These are phyloP conservation scores for Acacia crassicarpa DNA, from an alignment of 306 rosid species.

Conservation along the genomic window DNA sequence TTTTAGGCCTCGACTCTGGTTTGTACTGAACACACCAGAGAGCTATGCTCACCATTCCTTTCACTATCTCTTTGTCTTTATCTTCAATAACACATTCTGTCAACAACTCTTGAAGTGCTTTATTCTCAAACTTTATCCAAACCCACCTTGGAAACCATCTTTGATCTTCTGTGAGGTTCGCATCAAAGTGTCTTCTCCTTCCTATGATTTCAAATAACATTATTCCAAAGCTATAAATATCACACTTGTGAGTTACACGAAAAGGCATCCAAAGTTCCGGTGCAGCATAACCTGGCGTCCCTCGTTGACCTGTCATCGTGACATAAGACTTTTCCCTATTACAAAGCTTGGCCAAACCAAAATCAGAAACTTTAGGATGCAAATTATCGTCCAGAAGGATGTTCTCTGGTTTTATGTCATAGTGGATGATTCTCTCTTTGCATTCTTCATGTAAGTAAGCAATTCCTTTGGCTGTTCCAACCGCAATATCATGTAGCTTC, in stretches of 20 bases:
- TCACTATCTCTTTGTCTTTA: neutral
- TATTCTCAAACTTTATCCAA: neutral
- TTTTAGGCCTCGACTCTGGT: neutral
- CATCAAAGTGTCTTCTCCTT: neutral
- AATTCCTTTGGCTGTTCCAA: conserved; percentile 51
- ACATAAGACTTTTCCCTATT: neutral
- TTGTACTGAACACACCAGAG: neutral
- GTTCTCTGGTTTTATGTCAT: conserved; percentile 59
- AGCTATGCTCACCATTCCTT: neutral
- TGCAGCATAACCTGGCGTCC: neutral
- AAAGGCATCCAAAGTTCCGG: neutral
- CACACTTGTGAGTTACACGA: neutral
- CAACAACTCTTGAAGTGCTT: neutral
- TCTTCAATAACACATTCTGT: neutral
- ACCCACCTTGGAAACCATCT: neutral
- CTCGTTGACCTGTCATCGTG: neutral
- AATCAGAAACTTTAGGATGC: neutral
- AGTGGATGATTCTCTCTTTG: conserved; percentile 51
- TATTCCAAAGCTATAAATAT: neutral
- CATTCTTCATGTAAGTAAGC: conserved; percentile 54
- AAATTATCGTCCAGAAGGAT: conserved; percentile 6
- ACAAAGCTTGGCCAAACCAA: neutral
- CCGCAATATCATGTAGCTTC: conserved; percentile 50
- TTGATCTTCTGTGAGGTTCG: neutral
- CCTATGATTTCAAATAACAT: neutral